phyloP scores from a whole-genome alignment of 148 eudicot genomes.

The Rhododendron simsii region DNA sequence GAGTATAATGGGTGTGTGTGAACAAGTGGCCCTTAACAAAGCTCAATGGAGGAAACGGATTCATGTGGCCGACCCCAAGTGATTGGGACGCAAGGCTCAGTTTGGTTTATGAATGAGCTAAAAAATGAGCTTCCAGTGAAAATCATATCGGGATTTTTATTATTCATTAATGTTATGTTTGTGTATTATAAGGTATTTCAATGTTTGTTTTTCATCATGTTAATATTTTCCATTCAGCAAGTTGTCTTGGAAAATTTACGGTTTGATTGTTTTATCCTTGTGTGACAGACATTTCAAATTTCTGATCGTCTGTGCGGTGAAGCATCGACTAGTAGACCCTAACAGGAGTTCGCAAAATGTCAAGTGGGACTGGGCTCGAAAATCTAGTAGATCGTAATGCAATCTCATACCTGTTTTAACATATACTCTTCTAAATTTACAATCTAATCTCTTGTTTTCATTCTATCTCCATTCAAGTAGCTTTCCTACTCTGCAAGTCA shows the following conservation, averaged over 20 bases:
- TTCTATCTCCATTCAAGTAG: not conserved
- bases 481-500: not conserved
- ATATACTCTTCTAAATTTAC: not conserved
- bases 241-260: not conserved
- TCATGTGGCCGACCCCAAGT: too few relatives aligned
- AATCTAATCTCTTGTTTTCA: not conserved
- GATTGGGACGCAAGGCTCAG: too few relatives aligned
- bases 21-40: too few relatives aligned
- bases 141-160: not conserved
- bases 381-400: slow-evolving; percentile 81
- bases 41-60: too few relatives aligned
- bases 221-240: not conserved
- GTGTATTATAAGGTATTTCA: not conserved
- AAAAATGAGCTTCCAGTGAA: not conserved
- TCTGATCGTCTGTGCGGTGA: not conserved
- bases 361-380: slow-evolving; percentile 73
- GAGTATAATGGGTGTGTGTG: too few relatives aligned
- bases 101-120: not conserved
- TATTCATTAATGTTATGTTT: not conserved
- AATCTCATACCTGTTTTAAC: slow-evolving; percentile 14
- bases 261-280: not conserved
- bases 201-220: too few relatives aligned
- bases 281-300: not conserved
- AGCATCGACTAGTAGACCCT: slow-evolving; percentile 13
- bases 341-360: slow-evolving; percentile 36